Evolutionary conservation across 768 basidiomycete genomes (phyloP).

Genomic region (Kwoniella sp.): DNA sequence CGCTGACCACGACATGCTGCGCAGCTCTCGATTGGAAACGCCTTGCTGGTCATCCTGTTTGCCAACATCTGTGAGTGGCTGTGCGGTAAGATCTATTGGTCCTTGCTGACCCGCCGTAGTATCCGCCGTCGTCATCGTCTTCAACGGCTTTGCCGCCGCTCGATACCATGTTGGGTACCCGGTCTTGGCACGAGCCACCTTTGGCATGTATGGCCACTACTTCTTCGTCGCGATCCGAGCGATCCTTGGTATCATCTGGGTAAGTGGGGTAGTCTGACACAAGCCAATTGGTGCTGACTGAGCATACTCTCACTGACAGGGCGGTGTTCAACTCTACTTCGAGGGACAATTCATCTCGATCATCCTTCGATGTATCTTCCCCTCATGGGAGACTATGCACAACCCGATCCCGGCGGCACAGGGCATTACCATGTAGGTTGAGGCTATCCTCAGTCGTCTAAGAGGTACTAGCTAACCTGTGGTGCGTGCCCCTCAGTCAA

Average conservation of each 20-base stretch:
- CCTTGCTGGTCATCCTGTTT: slow-evolving; percentile 23
- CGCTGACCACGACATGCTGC: no score
- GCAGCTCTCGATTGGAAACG: slow-evolving; percentile 25
- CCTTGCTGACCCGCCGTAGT: slow-evolving; percentile 5
- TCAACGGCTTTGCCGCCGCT: slow-evolving; percentile 30
- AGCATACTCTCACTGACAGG: slow-evolving; percentile 1
- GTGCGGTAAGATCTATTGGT: no score
- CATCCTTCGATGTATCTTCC: slow-evolving; percentile 29
- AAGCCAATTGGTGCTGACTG: not conserved
- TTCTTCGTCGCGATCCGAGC: slow-evolving; percentile 34
- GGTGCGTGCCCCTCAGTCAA: slow-evolving; percentile 11
- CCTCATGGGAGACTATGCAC: slow-evolving; percentile 15
- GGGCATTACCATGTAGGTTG: slow-evolving; percentile 21
- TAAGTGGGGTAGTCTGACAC: slow-evolving; percentile 8
- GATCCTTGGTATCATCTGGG: slow-evolving; percentile 38
- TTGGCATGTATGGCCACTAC: slow-evolving; percentile 41
- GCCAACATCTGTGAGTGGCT: slow-evolving; percentile 24
- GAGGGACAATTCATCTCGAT: slow-evolving; percentile 33
- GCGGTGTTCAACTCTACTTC: slow-evolving; percentile 29
- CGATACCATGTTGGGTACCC: slow-evolving; percentile 38
- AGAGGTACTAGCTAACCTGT: not conserved
- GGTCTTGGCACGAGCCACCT: slow-evolving; percentile 29
- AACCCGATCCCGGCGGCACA: slow-evolving; percentile 23
- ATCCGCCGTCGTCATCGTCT: slow-evolving; percentile 31
- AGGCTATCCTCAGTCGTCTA: not conserved